Conservation (phyloP, 2,329 filamentous ascomycete species). For the Trichoderma afroharzianum region DNA sequence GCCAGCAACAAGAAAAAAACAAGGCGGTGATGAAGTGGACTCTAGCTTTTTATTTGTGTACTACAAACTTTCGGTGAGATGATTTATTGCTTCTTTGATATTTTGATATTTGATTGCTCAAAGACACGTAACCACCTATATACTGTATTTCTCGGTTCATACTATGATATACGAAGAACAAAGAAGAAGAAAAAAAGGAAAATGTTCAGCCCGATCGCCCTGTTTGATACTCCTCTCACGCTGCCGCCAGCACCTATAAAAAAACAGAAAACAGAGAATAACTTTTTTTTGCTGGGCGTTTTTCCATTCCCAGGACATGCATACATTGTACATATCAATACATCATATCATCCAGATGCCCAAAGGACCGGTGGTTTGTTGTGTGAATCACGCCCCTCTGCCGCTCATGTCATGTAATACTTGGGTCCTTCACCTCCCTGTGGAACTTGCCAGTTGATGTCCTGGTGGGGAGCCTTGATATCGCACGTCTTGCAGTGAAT, state of each 20-base stretch:
- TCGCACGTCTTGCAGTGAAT: conserved; percentile 99
- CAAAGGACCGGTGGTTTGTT: neutral
- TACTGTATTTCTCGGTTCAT: neutral
- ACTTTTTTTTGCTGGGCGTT: neutral
- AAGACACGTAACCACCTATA: neutral
- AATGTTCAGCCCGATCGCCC: neutral
- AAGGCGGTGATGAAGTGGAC: neutral
- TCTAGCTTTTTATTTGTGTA: neutral
- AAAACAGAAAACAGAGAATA: neutral
- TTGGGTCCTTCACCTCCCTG: conserved; percentile 81
- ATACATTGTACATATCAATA: conserved; percentile 1
- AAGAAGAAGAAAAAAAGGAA: neutral
- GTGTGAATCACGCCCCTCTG: neutral
- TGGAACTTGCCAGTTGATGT: conserved; percentile 96
- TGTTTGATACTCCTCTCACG: neutral
- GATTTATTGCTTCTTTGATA: neutral
- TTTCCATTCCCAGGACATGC: neutral
- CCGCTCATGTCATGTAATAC: conserved; percentile 61
- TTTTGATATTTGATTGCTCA: neutral
- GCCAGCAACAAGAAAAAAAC: neutral
- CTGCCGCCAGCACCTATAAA: neutral
- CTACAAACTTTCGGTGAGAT: neutral
- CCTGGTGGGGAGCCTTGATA: conserved; percentile 94
- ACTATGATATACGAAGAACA: neutral
- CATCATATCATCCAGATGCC: neutral